Percentiles rank a stretch among this genome's conserved stretches.
phyloP scores from a whole-genome alignment of 2,329 filamentous ascomycete species.

The Alternaria sp. region DNA sequence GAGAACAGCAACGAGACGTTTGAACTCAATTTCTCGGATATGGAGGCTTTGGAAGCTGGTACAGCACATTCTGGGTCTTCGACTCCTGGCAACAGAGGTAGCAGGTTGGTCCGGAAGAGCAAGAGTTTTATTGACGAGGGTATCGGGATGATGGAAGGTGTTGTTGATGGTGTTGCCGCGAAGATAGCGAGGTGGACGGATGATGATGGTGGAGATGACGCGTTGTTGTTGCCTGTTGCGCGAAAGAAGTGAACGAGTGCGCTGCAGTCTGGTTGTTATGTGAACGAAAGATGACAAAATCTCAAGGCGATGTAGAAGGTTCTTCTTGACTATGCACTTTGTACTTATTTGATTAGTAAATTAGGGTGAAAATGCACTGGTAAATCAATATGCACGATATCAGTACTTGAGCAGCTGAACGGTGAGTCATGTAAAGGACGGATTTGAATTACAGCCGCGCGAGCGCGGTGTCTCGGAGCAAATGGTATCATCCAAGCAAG shows the following conservation, averaged over 20 bases:
- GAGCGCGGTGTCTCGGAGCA: neutral
- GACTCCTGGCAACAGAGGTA: neutral
- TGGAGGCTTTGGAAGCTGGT: neutral
- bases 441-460: neutral
- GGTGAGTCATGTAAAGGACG: neutral
- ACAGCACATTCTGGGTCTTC: neutral
- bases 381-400: neutral
- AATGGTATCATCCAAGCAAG: constrained; percentile 4
- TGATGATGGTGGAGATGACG: constrained; percentile 2
- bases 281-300: neutral
- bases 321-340: neutral
- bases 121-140: neutral
- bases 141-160: neutral
- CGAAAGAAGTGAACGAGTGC: neutral
- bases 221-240: constrained; percentile 8
- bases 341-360: neutral
- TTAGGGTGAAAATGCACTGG: neutral
- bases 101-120: neutral
- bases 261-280: neutral
- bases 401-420: neutral
- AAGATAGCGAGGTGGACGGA: constrained; percentile 4
- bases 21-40: neutral
- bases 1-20: neutral
- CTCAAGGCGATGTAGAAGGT: neutral
- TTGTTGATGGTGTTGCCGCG: neutral